These are phyloP conservation scores for Magnusiomyces paraingens DNA, from an alignment of 1,139 yeast species.

Conservation along the genomic window DNA sequence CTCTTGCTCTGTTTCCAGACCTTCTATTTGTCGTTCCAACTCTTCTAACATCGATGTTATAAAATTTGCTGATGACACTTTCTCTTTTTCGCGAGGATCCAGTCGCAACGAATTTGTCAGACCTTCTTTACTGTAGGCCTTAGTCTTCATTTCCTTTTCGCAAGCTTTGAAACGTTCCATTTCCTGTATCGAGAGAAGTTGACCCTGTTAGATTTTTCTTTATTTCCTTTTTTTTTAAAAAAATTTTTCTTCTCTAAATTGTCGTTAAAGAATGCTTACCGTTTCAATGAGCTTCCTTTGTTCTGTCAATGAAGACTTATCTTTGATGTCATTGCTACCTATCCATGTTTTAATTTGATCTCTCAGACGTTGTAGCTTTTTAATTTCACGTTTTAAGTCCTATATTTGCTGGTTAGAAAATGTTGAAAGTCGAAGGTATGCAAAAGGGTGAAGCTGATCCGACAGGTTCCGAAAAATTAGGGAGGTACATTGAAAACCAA, in stretches of 20 bases:
- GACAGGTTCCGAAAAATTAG: too few relatives aligned
- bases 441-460: too few relatives aligned
- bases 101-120: constrained; percentile 59
- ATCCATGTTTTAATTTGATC: constrained; percentile 97
- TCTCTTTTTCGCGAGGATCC: constrained; percentile 78
- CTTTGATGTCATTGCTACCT: constrained; percentile 86
- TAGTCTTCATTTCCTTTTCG: constrained; percentile 90
- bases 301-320: constrained; percentile 73
- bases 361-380: constrained; percentile 86
- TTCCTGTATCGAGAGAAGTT: constrained; percentile 37
- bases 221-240: too few relatives aligned
- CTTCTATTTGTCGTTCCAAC: constrained; percentile 73
- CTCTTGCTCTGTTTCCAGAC: constrained; percentile 71
- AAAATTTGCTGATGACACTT: constrained; percentile 67
- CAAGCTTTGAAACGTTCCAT: constrained; percentile 97
- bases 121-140: constrained; percentile 94
- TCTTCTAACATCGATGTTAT: constrained; percentile 73
- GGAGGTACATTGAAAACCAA: too few relatives aligned
- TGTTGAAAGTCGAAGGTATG: too few relatives aligned
- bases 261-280: constrained; percentile 17
- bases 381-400: constrained; percentile 92
- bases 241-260: neutral
- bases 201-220: neutral
- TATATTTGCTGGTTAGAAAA: constrained; percentile 4
- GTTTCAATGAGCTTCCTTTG: constrained; percentile 79